Evolutionary conservation across 75 land plant genomes (phyloP), one percentile per base, ranked within the genome.

Genomic region (Picea glauca): DNA sequence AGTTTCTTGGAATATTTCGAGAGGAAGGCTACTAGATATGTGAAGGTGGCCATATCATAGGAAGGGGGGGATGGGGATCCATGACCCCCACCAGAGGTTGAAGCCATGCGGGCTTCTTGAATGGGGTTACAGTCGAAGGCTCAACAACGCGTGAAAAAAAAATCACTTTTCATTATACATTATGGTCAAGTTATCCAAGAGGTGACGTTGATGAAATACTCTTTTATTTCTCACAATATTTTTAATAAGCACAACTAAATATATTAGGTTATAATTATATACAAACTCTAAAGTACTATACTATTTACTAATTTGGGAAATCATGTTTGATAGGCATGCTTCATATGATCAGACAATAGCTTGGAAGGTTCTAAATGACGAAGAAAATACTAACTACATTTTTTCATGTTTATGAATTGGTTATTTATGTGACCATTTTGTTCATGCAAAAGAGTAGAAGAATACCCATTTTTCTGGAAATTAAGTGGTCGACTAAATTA

Each of bases 321-420:
- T 46, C 62, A 26, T 43, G 60, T 80, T n/a, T 60, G 17, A 50
- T 23, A 86, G 96, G 76, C 89, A 84, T 50, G 86, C 86, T 30
- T 83, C 96, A 4, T 92, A 87, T 74, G 96, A 93, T 11, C 92
- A 90, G 76, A 94, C 93, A 0, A 78, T 93, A 68, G 96, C 88
- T 0, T 96, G 96, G 99, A 96, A 93, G 85, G 96, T 96, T 58
- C 73, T 85, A 6, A 91, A 78, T 12, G 99, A 93, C 31, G 96
- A 92, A 20, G 83, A 76, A 30, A 80, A 62, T 50, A 84, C 85
- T 58, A 90, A 92, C 21, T 94, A 94, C 66, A 84, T 96, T 30
- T 96, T 43, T 90, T 91, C 83, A 78, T 82, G 50, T 94, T 91
- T 81, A 66, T 88, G 68, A 94, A 90, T 67, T 94, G 96, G 94